phyloP scores from a whole-genome alignment of 495 filamentous ascomycete genomes.

The Xylaria sp. region DNA sequence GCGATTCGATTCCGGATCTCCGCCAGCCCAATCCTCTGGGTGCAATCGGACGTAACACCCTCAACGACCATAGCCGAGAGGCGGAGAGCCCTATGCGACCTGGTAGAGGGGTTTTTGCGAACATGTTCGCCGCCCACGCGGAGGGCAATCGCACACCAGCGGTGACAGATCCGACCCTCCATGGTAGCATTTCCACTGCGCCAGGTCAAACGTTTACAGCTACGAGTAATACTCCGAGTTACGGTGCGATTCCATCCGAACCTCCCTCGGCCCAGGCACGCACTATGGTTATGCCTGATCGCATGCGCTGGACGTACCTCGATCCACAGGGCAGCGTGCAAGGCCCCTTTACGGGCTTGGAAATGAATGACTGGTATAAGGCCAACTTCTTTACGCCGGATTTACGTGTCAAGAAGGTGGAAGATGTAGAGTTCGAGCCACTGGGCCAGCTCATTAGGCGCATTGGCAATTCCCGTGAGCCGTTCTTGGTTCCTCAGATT shows the following conservation, averaged over 20 bases:
- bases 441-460: constrained; percentile 93
- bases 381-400: constrained; percentile 96
- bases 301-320: constrained; percentile 98
- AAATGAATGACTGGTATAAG: constrained; percentile 99
- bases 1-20: constrained; percentile 59
- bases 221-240: constrained; percentile 38
- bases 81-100: constrained; percentile 68
- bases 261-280: constrained; percentile 76
- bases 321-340: constrained; percentile 92
- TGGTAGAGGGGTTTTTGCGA: constrained; percentile 65
- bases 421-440: constrained; percentile 93
- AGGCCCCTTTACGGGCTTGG: constrained; percentile 92
- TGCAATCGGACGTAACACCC: constrained; percentile 61
- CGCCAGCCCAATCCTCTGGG: constrained; percentile 59
- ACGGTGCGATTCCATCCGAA: constrained; percentile 50
- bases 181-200: constrained; percentile 42
- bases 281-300: constrained; percentile 98
- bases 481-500: constrained; percentile 96
- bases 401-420: constrained; percentile 89
- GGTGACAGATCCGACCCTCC: constrained; percentile 43
- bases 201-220: constrained; percentile 47
- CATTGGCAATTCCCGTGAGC: constrained; percentile 96
- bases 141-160: constrained; percentile 47
- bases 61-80: constrained; percentile 57
- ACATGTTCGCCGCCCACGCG: constrained; percentile 48